Evolutionary conservation across 2,329 filamentous ascomycete species (phyloP).

Genomic region (Sclerotinia sclerotiorum): DNA sequence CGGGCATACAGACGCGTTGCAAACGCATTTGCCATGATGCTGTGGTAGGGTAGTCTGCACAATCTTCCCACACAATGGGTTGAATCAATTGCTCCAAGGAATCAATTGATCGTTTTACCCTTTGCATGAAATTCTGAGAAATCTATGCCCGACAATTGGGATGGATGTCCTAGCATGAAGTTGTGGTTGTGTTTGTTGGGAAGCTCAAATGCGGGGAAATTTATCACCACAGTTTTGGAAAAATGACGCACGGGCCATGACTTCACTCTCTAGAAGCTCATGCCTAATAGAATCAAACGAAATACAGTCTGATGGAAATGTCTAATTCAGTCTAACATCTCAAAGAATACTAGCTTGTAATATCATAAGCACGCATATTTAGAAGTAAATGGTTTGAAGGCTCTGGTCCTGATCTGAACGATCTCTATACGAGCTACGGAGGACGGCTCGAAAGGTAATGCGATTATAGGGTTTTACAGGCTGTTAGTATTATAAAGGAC

Average conservation of each 20-base stretch:
- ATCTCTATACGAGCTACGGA: neutral
- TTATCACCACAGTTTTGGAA: neutral
- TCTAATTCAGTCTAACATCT: neutral
- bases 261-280: neutral
- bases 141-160: neutral
- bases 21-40: neutral
- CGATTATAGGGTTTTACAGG: too few relatives aligned
- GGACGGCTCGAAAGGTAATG: too few relatives aligned
- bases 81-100: neutral
- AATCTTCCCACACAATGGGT: neutral
- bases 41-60: neutral
- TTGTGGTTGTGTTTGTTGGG: neutral
- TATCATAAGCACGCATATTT: neutral
- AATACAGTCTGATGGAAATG: neutral
- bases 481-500: too few relatives aligned
- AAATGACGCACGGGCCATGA: neutral
- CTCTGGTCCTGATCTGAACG: neutral
- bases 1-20: neutral
- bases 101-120: neutral
- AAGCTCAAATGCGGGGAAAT: constrained; percentile 5
- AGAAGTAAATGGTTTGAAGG: too few relatives aligned
- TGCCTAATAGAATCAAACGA: neutral
- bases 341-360: too few relatives aligned
- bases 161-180: neutral
- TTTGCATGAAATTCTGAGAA: too few relatives aligned